These are phyloP conservation scores for Mortierella sp. DNA, from an alignment of 371 early-diverging fungal species.

Conservation along the genomic window DNA sequence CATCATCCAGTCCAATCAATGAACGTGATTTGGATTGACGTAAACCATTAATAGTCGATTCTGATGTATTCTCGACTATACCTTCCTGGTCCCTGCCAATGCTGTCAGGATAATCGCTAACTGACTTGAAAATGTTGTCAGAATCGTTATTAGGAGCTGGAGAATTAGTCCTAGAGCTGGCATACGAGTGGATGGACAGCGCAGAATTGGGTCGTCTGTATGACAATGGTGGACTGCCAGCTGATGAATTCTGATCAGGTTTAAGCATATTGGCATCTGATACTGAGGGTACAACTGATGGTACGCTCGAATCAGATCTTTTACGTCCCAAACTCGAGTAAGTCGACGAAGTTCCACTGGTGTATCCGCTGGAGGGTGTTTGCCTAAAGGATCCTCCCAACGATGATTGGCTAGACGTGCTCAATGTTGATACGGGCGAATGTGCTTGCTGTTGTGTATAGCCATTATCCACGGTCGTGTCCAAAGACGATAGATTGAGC, in stretches of 20 bases:
- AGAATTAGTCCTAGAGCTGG: conserved; percentile 39
- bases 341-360: conserved; percentile 41
- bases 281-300: conserved; percentile 8
- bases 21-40: conserved; percentile 25
- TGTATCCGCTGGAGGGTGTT: conserved; percentile 35
- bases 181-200: conserved; percentile 46
- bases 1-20: conserved; percentile 3
- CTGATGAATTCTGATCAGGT: conserved; percentile 6
- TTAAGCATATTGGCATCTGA: conserved; percentile 3
- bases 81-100: conserved; percentile 5
- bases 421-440: conserved; percentile 39
- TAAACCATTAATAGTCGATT: conserved; percentile 16
- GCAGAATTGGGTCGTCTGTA: conserved; percentile 44
- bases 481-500: conserved; percentile 25
- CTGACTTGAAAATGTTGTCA: conserved; percentile 3
- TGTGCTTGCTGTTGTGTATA: conserved; percentile 4
- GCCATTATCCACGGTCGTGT: conserved; percentile 16
- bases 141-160: conserved; percentile 20
- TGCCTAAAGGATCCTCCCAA: conserved; percentile 18
- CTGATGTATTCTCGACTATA: conserved; percentile 14
- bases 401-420: conserved; percentile 41
- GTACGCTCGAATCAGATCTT: conserved; percentile 18
- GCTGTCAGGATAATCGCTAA: conserved; percentile 3
- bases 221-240: conserved; percentile 18
- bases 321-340: conserved; percentile 50